Evolutionary conservation across 2,329 filamentous ascomycete species (phyloP), one percentile per base, ranked within the genome.

Genomic region (Neofusicoccum sp.): DNA sequence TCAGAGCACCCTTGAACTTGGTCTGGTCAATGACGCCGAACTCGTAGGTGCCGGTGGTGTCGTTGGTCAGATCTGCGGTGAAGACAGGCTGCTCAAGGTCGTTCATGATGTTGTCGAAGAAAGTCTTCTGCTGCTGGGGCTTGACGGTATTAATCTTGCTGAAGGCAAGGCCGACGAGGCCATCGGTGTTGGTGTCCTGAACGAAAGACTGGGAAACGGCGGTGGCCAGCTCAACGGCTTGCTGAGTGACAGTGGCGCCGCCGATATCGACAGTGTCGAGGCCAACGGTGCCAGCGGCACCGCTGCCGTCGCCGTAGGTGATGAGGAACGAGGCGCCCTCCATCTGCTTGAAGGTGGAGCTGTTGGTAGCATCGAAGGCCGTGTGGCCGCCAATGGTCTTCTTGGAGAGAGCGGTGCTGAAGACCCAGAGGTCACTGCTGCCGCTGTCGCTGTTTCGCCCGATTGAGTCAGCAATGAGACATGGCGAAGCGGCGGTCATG

Each of bases 21-120:
- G 76, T 76, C 1, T 68, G 70, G 70, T 93, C 87, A 67, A 93
- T 86, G 66, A 74, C 81, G 63, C 90, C 90, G 68, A 93, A 93
- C 69, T 91, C 86, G 75, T 91, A 93, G 31, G 83, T 81, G 47
- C 89, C 89, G 2, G 79, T 76, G 14, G 79, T 78, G 62, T 81
- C 79, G 65, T 83, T 80, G 68, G 84, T 84, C 45, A 93, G 79
- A 63, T 88, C 82, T 26, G 87, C 88, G 0, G 89, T 90, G 75
- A 93, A 89, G 41, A 93, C 76, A 0, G 88, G 88, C 72, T 84
- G 75, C 28, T 84, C 80, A 26, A 91, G 82, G 16, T 77, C 73
- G n/a, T 73, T 64, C 72, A 84, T 82, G 65, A 89, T 77, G 70
- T 89, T 91, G 68, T 89, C 87, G 70, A 91, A 90, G 73, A 90